Percentiles rank a stretch among this genome's conserved stretches.
Evolutionary conservation across 2,329 filamentous ascomycete genomes (phyloP).

Genomic region (Colletotrichum destructivum): DNA sequence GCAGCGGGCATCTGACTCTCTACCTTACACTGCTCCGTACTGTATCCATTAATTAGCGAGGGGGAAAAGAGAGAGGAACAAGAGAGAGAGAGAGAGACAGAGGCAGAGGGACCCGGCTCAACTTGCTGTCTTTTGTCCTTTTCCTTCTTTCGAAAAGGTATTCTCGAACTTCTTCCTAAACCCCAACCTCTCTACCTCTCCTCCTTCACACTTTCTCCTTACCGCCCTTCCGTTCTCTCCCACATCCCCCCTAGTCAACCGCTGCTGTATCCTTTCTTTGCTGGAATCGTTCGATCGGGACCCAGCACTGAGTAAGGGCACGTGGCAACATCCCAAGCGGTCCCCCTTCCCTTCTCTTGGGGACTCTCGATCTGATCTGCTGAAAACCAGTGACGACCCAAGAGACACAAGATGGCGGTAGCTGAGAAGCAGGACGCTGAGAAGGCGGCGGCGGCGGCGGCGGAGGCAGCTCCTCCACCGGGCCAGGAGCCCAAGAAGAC

Average conservation of each 20-base stretch:
- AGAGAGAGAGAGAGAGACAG: too few relatives aligned
- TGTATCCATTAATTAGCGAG: background rate
- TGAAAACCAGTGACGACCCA: conserved; percentile 21
- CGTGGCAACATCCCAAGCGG: background rate
- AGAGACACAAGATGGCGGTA: conserved; percentile 22
- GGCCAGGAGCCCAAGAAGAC: conserved; percentile 29
- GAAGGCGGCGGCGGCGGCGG: background rate
- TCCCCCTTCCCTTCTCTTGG: background rate
- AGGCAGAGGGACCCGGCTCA: conserved; percentile 4
- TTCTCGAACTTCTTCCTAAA: conserved; percentile 19
- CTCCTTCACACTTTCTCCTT: background rate
- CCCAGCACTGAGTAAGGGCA: conserved; percentile 13
- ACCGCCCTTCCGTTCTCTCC: too few relatives aligned
- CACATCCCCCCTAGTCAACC: background rate
- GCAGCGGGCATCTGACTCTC: background rate
- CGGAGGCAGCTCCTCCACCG: background rate
- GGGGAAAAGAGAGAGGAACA: conserved; percentile 13
- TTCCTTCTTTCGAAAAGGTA: background rate
- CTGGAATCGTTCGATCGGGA: conserved; percentile 24
- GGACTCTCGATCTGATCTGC: conserved; percentile 30
- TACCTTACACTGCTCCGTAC: background rate
- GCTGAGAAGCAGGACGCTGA: conserved; percentile 32
- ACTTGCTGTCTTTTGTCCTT: conserved; percentile 18
- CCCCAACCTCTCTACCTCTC: background rate
- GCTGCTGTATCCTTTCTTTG: background rate